These are phyloP conservation scores for Salicornia ramosissima DNA, from an alignment of 148 eudicot genomes.

Conservation along the genomic window DNA sequence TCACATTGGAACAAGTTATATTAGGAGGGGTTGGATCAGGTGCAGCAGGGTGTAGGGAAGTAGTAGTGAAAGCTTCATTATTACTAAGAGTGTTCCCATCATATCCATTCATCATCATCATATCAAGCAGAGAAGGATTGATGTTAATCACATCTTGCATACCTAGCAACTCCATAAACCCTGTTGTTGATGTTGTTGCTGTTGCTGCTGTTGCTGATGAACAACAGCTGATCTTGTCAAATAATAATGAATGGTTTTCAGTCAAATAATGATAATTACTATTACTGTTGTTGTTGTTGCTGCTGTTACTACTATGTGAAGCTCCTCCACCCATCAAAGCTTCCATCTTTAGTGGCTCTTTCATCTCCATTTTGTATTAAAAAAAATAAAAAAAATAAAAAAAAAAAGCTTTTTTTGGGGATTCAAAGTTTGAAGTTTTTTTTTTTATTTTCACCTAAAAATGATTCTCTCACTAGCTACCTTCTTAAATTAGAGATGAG, in stretches of 20 bases:
- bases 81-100: not conserved
- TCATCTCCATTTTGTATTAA: constrained; percentile 18
- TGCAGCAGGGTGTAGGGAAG: constrained; percentile 4
- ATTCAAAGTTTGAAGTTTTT: constrained; percentile 9
- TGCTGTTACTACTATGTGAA: not conserved
- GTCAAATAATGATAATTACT: constrained; percentile 11
- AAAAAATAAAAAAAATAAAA: not conserved
- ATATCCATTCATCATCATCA: constrained; percentile 13
- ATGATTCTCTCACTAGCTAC: constrained; percentile 18
- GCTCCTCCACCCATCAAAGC: constrained; percentile 14
- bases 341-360: constrained; percentile 21
- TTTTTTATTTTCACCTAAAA: constrained; percentile 3
- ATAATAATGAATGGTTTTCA: constrained; percentile 8
- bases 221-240: too few species aligned
- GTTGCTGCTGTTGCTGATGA: constrained; percentile 10
- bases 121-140: constrained; percentile 25
- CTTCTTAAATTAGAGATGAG: constrained; percentile 15
- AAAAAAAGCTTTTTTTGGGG: not conserved
- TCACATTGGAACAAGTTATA: constrained; percentile 5
- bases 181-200: constrained; percentile 16
- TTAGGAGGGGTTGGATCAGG: constrained; percentile 20
- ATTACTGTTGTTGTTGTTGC: not conserved
- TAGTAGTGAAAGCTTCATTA: not conserved
- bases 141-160: constrained; percentile 36
- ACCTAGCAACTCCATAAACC: constrained; percentile 77